Evolutionary conservation across 257 asterid species (phyloP), one percentile per base, ranked within the genome.

Genomic region (Ophiorrhiza pumila): DNA sequence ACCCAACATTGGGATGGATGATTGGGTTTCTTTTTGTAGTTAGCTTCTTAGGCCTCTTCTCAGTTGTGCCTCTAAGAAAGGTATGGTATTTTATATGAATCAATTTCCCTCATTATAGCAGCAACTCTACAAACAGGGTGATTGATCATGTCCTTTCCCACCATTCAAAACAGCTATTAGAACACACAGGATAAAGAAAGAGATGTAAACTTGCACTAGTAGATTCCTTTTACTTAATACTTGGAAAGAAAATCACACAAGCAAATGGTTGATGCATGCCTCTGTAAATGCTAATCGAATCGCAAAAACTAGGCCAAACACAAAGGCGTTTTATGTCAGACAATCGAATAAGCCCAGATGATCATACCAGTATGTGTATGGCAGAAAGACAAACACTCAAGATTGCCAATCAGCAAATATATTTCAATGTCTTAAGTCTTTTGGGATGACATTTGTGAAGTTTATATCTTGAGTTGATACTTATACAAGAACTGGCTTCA

Each of bases 41-140:
- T 41, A 81, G 93, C 85, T 87, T 89, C 76, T 71, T 83, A 2
- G 93, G 96, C 18, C 82, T 89, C 64, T 87, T 89, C 77, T 86
- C 89, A 0, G 90, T 89, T 1, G 90, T 87, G 66, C 93, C 91
- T 5, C 89, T 89, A 15, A 78, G 90, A 10, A 89, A 89, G 96
- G 96, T 89, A 75, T 14, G 34, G 45, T 45, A 9, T 27, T 4
- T 2, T 27, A 3, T 4, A 11, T 9, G 31, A 22, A 12, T 23
- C 4, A 22, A 27, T 5, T 20, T 20, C 0, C 22, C 32, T 31
- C 5, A 14, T 37, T n/a, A n/a, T n/a, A n/a, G 23, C 50, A 39
- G 47, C 52, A 7, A 1, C 50, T 65, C 55, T 22, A 41, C 18
- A 13, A 7, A 27, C 29, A 2, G 70, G 70, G 2, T 65, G 15